Evolutionary conservation across 2,329 filamentous ascomycete genomes (phyloP).

Genomic region (Scedosporium dehoogii): DNA sequence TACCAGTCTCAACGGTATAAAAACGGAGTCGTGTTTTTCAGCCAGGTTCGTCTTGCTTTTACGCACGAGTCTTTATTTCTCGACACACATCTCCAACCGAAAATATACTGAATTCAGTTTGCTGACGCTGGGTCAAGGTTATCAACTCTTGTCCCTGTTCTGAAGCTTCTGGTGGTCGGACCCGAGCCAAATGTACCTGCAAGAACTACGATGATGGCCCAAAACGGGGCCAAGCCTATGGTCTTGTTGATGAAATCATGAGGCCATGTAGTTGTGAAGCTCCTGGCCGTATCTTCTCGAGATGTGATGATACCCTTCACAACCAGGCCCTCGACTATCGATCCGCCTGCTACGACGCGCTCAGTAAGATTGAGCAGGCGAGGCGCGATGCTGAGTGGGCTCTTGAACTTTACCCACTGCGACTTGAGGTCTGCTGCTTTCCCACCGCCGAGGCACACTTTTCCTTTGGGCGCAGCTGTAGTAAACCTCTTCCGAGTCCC

Average conservation of each 20-base stretch:
- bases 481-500: neutral
- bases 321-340: slow-evolving; percentile 30
- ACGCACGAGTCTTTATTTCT: too few relatives aligned
- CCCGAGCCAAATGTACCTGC: slow-evolving; percentile 20
- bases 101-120: neutral
- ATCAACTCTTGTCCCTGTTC: slow-evolving; percentile 5
- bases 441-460: neutral
- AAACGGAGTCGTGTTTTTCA: slow-evolving; percentile 3
- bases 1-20: neutral
- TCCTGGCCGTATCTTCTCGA: slow-evolving; percentile 23
- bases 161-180: neutral
- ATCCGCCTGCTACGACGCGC: slow-evolving; percentile 24
- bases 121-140: neutral
- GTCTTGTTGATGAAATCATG: slow-evolving; percentile 30
- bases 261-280: slow-evolving; percentile 26
- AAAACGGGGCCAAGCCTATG: neutral
- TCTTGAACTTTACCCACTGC: slow-evolving; percentile 28
- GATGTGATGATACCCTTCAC: slow-evolving; percentile 26
- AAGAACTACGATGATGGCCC: slow-evolving; percentile 28
- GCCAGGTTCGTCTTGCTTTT: neutral
- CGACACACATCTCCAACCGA: neutral
- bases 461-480: neutral
- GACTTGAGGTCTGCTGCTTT: slow-evolving; percentile 24
- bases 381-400: slow-evolving; percentile 31
- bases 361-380: slow-evolving; percentile 26